A percentile compares a stretch with the other conserved stretches of the same genome.
Conservation (phyloP, 108 stramenopile genomes). For the Thalassiosira profunda region DNA sequence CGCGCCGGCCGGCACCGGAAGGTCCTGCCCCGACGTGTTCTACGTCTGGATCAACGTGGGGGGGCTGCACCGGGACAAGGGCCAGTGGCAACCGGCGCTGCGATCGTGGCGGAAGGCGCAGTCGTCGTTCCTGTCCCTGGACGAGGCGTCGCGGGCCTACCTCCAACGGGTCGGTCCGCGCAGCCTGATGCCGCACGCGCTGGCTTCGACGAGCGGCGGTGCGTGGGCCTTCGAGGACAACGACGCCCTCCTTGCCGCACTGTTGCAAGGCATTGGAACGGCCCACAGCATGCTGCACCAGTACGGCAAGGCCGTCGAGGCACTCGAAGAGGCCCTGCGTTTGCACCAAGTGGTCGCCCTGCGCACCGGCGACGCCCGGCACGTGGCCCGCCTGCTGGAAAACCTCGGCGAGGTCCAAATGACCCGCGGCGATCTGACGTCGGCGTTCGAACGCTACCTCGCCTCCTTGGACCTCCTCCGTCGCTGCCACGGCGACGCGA, state of each 20-base stretch:
- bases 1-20: neutral
- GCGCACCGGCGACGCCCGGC: conserved; percentile 13
- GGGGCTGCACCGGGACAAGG: conserved; percentile 32
- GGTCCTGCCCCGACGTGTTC: conserved; percentile 35
- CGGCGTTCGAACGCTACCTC: conserved; percentile 27
- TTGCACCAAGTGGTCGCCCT: conserved; percentile 37
- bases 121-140: conserved; percentile 30
- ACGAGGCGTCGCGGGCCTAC: conserved; percentile 12
- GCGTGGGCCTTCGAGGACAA: conserved; percentile 7
- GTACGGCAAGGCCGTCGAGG: conserved; percentile 49
- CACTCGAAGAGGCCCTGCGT: conserved; percentile 39
- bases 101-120: conserved; percentile 40
- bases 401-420: conserved; percentile 51
- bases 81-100: conserved; percentile 47
- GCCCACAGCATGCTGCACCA: conserved; percentile 46
- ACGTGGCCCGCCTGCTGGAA: conserved; percentile 41
- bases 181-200: conserved; percentile 22
- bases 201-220: neutral
- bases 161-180: conserved; percentile 19
- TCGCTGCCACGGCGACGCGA: conserved; percentile 4
- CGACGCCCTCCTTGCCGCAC: conserved; percentile 32
- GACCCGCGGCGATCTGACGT: conserved; percentile 45
- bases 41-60: conserved; percentile 53
- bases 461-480: conserved; percentile 39
- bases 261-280: conserved; percentile 40